A percentile compares a stretch with the other conserved stretches of the same genome.
Evolutionary conservation across 2,329 filamentous ascomycete species (phyloP).

Genomic region (Xylaria sp.): DNA sequence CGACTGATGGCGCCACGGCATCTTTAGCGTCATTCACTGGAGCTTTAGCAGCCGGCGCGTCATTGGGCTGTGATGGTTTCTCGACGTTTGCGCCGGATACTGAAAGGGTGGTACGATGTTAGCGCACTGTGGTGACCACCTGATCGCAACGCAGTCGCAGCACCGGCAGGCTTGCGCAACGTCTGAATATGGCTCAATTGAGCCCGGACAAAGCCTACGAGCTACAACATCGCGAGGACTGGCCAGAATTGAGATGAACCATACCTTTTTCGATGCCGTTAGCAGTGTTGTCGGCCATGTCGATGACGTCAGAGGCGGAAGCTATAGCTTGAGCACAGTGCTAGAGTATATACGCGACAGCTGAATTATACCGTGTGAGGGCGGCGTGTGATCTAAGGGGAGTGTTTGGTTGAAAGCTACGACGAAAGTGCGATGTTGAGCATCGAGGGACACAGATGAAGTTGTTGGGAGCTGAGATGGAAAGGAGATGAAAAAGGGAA

Average conservation of each 20-base stretch:
- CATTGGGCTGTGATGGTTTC: conserved; percentile 23
- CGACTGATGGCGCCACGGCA: conserved; percentile 22
- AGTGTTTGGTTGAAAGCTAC: conserved; percentile 6
- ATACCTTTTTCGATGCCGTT: conserved; percentile 38
- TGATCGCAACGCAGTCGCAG: conserved; percentile 19
- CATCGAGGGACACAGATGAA: conserved; percentile 1
- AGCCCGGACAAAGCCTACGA: conserved; percentile 17
- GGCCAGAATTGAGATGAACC: conserved; percentile 11
- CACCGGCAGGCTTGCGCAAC: conserved; percentile 18
- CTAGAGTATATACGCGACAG: conserved; percentile 16
- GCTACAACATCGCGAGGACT: conserved; percentile 5
- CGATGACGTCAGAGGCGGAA: conserved; percentile 39
- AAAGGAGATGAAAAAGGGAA: conserved; percentile 18
- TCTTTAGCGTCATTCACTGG: conserved; percentile 25
- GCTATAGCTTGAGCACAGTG: conserved; percentile 27
- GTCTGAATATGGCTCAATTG: conserved; percentile 22
- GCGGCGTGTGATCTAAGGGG: conserved; percentile 12
- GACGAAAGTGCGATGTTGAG: conserved; percentile 10
- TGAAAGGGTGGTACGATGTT: conserved; percentile 21
- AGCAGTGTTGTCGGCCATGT: conserved; percentile 37
- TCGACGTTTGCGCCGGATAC: conserved; percentile 28
- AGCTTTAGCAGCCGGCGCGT: conserved; percentile 28
- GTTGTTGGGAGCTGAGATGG: conserved; percentile 12
- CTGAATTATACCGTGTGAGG: conserved; percentile 8
- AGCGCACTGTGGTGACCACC: conserved; percentile 31